These are phyloP conservation scores for Macaranga tanarius DNA, from an alignment of 441 rosid genomes.

Conservation along the genomic window DNA sequence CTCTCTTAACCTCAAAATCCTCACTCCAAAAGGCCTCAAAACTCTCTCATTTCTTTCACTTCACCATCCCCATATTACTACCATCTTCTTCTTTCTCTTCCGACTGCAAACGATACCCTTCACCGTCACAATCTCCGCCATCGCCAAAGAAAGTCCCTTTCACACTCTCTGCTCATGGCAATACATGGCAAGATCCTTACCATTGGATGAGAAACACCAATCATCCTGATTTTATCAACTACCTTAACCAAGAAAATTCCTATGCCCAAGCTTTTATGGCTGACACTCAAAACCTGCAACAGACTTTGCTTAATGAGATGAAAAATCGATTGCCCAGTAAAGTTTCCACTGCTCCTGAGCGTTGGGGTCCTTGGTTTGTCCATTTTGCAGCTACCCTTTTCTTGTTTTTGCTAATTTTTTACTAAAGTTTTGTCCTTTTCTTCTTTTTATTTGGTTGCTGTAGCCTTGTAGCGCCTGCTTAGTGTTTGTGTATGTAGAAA, in stretches of 20 bases:
- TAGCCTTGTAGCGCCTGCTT: neutral
- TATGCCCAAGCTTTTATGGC: slow-evolving; percentile 83
- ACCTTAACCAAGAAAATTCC: slow-evolving; percentile 63
- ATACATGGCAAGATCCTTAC: slow-evolving; percentile 68
- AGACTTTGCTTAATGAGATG: slow-evolving; percentile 62
- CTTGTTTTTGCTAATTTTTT: neutral
- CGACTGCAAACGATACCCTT: slow-evolving; percentile 31
- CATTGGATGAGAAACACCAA: slow-evolving; percentile 72
- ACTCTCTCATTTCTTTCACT: slow-evolving; percentile 24
- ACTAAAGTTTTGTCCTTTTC: neutral
- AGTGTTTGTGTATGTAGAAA: neutral
- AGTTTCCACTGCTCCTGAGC: slow-evolving; percentile 68
- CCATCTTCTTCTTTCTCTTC: slow-evolving; percentile 40
- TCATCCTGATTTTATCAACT: slow-evolving; percentile 51
- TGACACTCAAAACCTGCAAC: slow-evolving; percentile 53
- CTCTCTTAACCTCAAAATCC: slow-evolving; percentile 30
- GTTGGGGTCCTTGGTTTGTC: slow-evolving; percentile 83
- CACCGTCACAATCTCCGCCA: slow-evolving; percentile 47
- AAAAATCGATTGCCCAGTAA: slow-evolving; percentile 50
- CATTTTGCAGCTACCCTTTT: slow-evolving; percentile 18
- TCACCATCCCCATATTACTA: slow-evolving; percentile 28
- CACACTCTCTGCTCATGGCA: slow-evolving; percentile 52
- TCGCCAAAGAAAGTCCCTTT: slow-evolving; percentile 59
- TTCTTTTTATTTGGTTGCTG: neutral
- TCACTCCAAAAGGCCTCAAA: slow-evolving; percentile 29